Conservation (phyloP, 2,329 filamentous ascomycete species). For the Allantophomopsis lycopodina region DNA sequence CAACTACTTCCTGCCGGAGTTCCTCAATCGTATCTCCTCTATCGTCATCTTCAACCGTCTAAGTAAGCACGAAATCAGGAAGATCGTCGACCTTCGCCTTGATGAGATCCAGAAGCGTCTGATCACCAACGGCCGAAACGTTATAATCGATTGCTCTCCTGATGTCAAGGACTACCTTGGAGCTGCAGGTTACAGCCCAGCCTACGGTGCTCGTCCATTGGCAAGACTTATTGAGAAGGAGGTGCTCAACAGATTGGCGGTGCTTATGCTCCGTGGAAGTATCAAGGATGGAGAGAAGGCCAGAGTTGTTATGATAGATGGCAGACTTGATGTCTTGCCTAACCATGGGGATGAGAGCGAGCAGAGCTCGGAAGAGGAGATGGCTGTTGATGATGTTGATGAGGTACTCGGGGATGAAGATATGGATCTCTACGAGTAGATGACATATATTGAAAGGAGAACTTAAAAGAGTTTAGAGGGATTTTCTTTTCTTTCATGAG, state of each 20-base stretch:
- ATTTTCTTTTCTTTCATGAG: too few species aligned
- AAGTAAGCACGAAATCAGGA: conserved; percentile 77
- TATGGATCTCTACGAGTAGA: conserved; percentile 38
- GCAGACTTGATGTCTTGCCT: conserved; percentile 66
- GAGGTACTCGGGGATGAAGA: conserved; percentile 40
- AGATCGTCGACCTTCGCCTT: conserved; percentile 86
- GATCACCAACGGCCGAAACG: conserved; percentile 70
- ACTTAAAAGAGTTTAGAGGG: not conserved
- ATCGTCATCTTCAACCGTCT: conserved; percentile 98
- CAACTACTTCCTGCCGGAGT: conserved; percentile 95
- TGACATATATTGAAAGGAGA: not conserved
- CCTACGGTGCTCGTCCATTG: conserved; percentile 84
- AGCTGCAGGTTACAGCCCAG: conserved; percentile 82
- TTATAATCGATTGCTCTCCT: conserved; percentile 67
- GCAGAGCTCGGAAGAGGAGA: conserved; percentile 60
- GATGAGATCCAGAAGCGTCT: conserved; percentile 84
- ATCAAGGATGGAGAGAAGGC: conserved; percentile 80
- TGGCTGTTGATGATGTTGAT: conserved; percentile 39
- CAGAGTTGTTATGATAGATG: conserved; percentile 63
- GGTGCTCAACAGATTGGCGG: conserved; percentile 83
- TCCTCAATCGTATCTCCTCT: conserved; percentile 94
- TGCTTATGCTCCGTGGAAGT: conserved; percentile 75
- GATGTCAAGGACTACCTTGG: conserved; percentile 91
- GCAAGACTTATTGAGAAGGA: conserved; percentile 91
- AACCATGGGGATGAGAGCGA: conserved; percentile 71